Evolutionary conservation across 2,329 filamentous ascomycete genomes (phyloP).

Genomic region (Arthrobotrys pseudoclavata): DNA sequence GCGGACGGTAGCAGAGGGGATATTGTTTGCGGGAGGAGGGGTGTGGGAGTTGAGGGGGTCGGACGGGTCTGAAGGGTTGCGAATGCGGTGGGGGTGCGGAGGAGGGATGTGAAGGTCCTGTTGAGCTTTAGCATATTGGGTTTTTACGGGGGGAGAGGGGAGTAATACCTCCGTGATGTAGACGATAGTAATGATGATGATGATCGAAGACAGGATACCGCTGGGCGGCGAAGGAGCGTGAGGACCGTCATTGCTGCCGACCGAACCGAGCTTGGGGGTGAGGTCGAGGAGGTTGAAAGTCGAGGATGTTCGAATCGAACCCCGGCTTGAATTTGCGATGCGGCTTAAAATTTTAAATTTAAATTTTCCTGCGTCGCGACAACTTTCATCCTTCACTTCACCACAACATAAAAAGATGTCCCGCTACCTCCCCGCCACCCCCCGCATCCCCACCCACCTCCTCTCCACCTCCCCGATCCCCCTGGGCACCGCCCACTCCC

Average conservation of each 20-base stretch:
- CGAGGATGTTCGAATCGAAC: not conserved
- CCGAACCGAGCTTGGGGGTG: not conserved
- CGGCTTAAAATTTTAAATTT: conserved; percentile 42
- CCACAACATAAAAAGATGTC: conserved; percentile 34
- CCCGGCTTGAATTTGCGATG: conserved; percentile 10
- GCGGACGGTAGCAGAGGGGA: not conserved
- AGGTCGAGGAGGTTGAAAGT: not conserved
- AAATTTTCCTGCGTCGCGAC: not conserved
- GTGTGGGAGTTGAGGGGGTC: conserved; percentile 3
- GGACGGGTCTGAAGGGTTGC: conserved; percentile 1
- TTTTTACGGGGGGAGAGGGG: not conserved
- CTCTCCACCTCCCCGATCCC: conserved; percentile 35
- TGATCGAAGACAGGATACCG: conserved; percentile 38
- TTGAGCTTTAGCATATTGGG: conserved; percentile 5
- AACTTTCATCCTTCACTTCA: not conserved
- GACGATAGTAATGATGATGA: conserved; percentile 16
- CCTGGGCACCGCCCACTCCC: conserved; percentile 36
- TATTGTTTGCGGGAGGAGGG: conserved; percentile 9
- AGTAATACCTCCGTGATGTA: conserved; percentile 32
- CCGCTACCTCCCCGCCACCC: conserved; percentile 37
- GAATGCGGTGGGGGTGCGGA: conserved; percentile 8
- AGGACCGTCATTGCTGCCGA: conserved; percentile 16
- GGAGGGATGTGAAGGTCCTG: conserved; percentile 58
- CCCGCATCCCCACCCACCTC: conserved; percentile 26
- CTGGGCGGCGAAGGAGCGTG: conserved; percentile 33